These are phyloP conservation scores for Kwoniella sp. DNA, from an alignment of 768 basidiomycete species.

Conservation along the genomic window DNA sequence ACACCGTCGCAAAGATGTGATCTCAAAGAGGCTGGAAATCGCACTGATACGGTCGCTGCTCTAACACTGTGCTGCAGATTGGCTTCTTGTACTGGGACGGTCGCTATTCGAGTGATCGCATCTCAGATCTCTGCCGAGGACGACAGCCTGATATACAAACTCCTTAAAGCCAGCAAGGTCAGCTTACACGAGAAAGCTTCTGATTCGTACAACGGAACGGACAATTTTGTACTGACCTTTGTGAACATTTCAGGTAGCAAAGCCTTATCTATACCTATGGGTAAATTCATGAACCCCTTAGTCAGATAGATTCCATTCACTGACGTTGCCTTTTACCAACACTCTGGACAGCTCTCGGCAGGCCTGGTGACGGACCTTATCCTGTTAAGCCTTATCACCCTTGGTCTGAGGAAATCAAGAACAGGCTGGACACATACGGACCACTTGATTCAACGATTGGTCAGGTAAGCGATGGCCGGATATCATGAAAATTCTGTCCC, in stretches of 20 bases:
- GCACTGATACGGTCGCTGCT: too few relatives aligned
- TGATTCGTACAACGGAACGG: not conserved
- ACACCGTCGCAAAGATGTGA: too few relatives aligned
- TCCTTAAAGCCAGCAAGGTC: not conserved
- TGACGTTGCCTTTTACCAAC: not conserved
- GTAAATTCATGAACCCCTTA: too few relatives aligned
- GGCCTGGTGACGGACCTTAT: not conserved
- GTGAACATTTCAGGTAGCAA: not conserved
- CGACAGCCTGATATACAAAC: not conserved
- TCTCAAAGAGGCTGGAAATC: too few relatives aligned
- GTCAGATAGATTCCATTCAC: too few relatives aligned
- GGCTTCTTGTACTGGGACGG: not conserved
- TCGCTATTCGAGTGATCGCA: not conserved
- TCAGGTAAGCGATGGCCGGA: conserved; percentile 1
- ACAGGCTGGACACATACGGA: conserved; percentile 12
- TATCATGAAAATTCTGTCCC: too few relatives aligned
- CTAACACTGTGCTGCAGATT: not conserved
- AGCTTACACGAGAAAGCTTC: not conserved
- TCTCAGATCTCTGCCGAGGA: not conserved
- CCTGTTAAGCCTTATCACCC: not conserved
- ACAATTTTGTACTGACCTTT: too few relatives aligned
- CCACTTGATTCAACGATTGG: conserved; percentile 2
- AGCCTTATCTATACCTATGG: not conserved
- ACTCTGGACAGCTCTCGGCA: not conserved
- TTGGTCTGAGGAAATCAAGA: not conserved